These are phyloP conservation scores for Cutaneotrichosporon cyanovorans DNA, from an alignment of 1,284 basidiomycete genomes.

Conservation along the genomic window DNA sequence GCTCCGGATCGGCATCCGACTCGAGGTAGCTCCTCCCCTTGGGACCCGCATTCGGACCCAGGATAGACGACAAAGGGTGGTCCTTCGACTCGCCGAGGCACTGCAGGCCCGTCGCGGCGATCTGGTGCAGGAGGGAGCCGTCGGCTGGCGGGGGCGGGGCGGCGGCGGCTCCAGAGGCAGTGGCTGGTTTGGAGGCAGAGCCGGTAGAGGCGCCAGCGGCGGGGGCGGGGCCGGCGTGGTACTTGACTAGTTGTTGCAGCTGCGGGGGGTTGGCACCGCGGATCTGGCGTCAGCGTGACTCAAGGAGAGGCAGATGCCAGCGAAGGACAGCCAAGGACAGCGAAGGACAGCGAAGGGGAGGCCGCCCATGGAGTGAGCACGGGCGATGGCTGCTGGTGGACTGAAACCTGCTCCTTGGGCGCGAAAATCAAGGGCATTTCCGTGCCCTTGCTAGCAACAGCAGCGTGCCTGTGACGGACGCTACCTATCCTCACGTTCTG, in stretches of 20 bases:
- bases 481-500: no score
- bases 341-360: no score
- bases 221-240: slow-evolving; percentile 11
- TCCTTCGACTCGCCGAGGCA: slow-evolving; percentile 66
- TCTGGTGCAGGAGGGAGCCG: slow-evolving; percentile 34
- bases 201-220: slow-evolving; percentile 2
- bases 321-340: no score
- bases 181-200: slow-evolving; percentile 3
- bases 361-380: no score
- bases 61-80: slow-evolving; percentile 58
- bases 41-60: slow-evolving; percentile 49
- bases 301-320: no score
- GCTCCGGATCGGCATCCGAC: slow-evolving; percentile 68
- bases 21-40: slow-evolving; percentile 57
- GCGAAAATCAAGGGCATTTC: no score
- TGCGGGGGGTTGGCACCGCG: slow-evolving; percentile 41
- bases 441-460: no score
- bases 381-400: no score
- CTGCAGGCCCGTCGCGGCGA: slow-evolving; percentile 49
- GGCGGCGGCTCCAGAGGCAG: not conserved
- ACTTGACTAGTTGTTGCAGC: slow-evolving; percentile 20
- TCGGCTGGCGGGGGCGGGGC: slow-evolving; percentile 14
- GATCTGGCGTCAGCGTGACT: slow-evolving; percentile 20
- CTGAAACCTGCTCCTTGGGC: no score
- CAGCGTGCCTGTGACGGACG: no score